Base-by-base conservation (phyloP, 1,284 basidiomycete species). In the Tilletia indica region DNA sequence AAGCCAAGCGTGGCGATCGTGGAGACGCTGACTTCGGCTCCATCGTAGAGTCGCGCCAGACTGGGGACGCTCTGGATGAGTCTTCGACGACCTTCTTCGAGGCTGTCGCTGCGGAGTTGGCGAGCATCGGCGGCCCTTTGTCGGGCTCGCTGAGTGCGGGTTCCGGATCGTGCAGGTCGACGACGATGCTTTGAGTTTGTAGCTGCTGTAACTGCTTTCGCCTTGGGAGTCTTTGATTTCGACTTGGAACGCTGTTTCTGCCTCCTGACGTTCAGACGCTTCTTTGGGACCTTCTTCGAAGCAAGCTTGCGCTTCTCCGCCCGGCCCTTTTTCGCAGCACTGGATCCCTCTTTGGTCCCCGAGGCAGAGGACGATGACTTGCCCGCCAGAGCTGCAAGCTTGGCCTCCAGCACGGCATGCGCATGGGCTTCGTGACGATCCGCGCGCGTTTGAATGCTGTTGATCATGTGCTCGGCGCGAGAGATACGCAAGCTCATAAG, bases 1-100 rank as follows among this genome's bases (percentile, higher is more conserved):
- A 84, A 72, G 11, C 63, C 72, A 25, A 84, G 76, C 4, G 76
- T 78, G 34, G 78, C 77, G 68, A 83, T 79, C 2, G 77, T 77
- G 19, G 74, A 70, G 38, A 83, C 74, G 38, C 76, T 77, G 68
- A 74, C 76, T 73, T 82, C 80, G 54, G 78, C 74, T 36, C 72
- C 77, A 51, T 84, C 82, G 56, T 80, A 73, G 36, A 84, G 76
- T 67, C 74, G 78, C 68, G 80, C 78, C 6, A 84, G 72, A 42
- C 80, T 79, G n/a, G 82, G 82, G 19, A 84, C 76, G 75, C 48
- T 77, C 68, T 36, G 73, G 70, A 1, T 70, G 73, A 34, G 69
- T 70, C 31, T 71, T 49, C 34, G 74, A 70, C 61, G 61, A 64
- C 36, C 61, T 21, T 64, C 61, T 39, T 64, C 61, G 16, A 64